phyloP scores from a whole-genome alignment of 2,329 filamentous ascomycete species.

The Pestalotiopsis sp. region DNA sequence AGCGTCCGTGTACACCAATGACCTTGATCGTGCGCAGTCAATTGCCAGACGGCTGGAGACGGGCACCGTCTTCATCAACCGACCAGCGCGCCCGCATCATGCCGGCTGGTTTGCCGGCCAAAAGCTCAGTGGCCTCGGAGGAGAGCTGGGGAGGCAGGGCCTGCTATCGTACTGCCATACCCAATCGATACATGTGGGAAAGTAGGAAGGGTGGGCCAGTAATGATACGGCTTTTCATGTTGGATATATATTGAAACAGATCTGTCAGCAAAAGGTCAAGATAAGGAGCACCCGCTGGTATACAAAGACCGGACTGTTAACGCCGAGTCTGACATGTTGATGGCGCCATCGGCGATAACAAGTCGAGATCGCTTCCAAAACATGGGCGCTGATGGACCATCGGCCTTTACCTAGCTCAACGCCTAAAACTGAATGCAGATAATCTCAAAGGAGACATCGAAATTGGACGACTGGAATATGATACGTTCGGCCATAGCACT shows the following conservation, averaged over 20 bases:
- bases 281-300: background rate
- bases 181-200: constrained; percentile 32
- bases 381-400: background rate
- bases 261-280: background rate
- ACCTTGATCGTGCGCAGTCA: constrained; percentile 47
- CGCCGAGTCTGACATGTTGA: background rate
- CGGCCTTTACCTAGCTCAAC: background rate
- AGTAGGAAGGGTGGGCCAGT: constrained; percentile 12
- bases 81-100: constrained; percentile 38
- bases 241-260: background rate
- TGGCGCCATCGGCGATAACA: background rate
- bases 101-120: constrained; percentile 49
- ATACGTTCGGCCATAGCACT: background rate
- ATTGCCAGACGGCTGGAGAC: constrained; percentile 51
- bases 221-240: background rate
- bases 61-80: constrained; percentile 58
- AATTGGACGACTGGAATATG: background rate
- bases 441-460: background rate
- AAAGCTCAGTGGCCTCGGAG: constrained; percentile 32
- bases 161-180: constrained; percentile 32
- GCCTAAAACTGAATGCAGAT: background rate
- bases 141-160: constrained; percentile 16
- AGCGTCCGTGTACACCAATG: constrained; percentile 53
- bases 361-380: background rate
- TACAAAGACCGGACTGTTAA: background rate